phyloP scores from a whole-genome alignment of 208 protist species.

The Tetramitus jugosus region DNA sequence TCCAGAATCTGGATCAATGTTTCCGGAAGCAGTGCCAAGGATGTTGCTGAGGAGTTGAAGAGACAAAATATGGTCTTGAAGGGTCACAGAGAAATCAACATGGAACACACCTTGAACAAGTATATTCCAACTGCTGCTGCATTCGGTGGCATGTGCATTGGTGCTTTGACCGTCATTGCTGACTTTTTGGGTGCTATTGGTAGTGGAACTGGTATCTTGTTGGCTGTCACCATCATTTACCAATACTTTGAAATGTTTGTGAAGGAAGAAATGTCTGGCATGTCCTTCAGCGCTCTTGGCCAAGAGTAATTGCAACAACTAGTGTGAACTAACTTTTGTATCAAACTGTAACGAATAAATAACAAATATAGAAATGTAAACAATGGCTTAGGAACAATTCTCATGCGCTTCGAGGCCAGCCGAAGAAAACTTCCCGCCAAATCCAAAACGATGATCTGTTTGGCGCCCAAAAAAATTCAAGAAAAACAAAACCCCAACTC shows the following conservation, averaged over 20 bases:
- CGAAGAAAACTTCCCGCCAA: no score
- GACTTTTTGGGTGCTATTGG: constrained; percentile 96
- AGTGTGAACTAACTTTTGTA: no score
- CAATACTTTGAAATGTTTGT: constrained; percentile 98
- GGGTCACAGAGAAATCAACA: constrained; percentile 71
- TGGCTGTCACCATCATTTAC: constrained; percentile 99
- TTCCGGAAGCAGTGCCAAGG: constrained; percentile 85
- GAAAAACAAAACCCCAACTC: no score
- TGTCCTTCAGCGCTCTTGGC: no score
- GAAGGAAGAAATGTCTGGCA: no score
- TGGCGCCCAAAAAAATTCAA: no score
- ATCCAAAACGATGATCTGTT: no score
- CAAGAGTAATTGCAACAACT: no score
- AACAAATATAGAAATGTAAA: no score
- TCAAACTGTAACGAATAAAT: no score
- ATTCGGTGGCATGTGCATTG: constrained; percentile 98
- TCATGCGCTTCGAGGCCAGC: no score
- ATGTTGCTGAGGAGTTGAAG: constrained; percentile 93
- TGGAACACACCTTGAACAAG: constrained; percentile 68
- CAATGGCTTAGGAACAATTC: no score
- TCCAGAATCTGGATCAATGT: constrained; percentile 97
- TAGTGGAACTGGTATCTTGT: constrained; percentile 97
- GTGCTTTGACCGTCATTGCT: constrained; percentile 94
- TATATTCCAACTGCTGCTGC: constrained; percentile 99
- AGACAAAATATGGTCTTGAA: constrained; percentile 86